Evolutionary conservation across 2,329 filamentous ascomycete species (phyloP).

Genomic region (Cordyceps militaris): DNA sequence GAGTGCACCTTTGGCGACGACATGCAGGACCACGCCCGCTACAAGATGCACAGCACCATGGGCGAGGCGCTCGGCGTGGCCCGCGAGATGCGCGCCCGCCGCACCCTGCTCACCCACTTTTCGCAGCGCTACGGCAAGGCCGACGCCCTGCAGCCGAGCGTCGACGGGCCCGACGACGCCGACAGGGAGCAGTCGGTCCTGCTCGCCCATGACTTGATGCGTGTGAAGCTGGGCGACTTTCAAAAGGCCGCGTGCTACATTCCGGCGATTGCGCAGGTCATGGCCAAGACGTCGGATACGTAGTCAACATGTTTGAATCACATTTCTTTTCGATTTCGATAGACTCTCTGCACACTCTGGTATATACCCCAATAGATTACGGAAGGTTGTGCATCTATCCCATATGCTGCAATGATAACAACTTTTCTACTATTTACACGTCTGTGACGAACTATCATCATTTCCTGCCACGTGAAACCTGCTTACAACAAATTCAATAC

Average conservation of each 20-base stretch:
- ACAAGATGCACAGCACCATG: slow-evolving; percentile 88
- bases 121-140: slow-evolving; percentile 82
- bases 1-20: slow-evolving; percentile 96
- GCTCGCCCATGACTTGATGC: slow-evolving; percentile 75
- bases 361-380: slow-evolving; percentile 7
- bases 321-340: neutral
- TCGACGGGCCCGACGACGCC: slow-evolving; percentile 18
- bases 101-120: slow-evolving; percentile 87
- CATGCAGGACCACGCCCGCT: slow-evolving; percentile 65
- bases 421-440: neutral
- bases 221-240: slow-evolving; percentile 63
- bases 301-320: neutral
- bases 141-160: slow-evolving; percentile 25
- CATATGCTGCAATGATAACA: no score
- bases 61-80: slow-evolving; percentile 77
- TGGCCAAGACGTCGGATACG: slow-evolving; percentile 33
- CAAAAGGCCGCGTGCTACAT: slow-evolving; percentile 56
- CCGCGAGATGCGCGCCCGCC: slow-evolving; percentile 67
- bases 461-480: neutral
- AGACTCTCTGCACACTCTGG: neutral
- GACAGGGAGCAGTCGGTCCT: slow-evolving; percentile 37
- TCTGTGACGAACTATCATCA: neutral
- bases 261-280: slow-evolving; percentile 46
- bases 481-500: neutral
- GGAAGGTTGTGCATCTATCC: neutral